A percentile compares a stretch with the other conserved stretches of the same genome.
phyloP scores from a whole-genome alignment of 164 flowering plant species.

The Vitis riparia region DNA sequence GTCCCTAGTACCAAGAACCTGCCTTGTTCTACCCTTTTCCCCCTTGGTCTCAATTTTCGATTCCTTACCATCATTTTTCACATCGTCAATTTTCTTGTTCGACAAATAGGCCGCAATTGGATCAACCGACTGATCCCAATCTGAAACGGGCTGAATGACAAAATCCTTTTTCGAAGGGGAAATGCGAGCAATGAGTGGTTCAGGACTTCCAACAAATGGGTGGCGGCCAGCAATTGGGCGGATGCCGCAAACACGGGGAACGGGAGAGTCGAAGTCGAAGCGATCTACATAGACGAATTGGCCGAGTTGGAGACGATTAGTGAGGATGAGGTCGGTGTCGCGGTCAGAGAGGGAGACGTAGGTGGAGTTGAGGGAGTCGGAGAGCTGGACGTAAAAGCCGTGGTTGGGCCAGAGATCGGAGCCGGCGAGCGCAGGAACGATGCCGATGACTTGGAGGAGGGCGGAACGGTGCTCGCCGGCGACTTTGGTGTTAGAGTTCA shows the following conservation, averaged over 20 bases:
- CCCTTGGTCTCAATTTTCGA: constrained; percentile 12
- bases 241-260: constrained; percentile 65
- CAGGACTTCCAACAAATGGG: constrained; percentile 67
- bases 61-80: constrained; percentile 10
- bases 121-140: constrained; percentile 44
- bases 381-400: constrained; percentile 85
- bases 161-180: constrained; percentile 60
- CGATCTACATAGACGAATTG: constrained; percentile 82
- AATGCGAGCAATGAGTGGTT: constrained; percentile 60
- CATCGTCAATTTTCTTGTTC: constrained; percentile 19
- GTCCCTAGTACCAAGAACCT: constrained; percentile 42
- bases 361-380: constrained; percentile 90
- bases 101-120: constrained; percentile 49
- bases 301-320: constrained; percentile 87
- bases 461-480: constrained; percentile 86
- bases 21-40: constrained; percentile 27
- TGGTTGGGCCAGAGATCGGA: constrained; percentile 70
- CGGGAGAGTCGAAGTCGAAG: constrained; percentile 58
- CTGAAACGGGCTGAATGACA: constrained; percentile 72
- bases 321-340: constrained; percentile 81
- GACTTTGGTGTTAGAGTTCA: constrained; percentile 66
- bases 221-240: constrained; percentile 89
- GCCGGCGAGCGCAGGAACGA: constrained; percentile 77
- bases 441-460: constrained; percentile 82
- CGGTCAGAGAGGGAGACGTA: constrained; percentile 84